Evolutionary conservation across 345 rosid genomes (phyloP).

Genomic region (Mangifera indica): DNA sequence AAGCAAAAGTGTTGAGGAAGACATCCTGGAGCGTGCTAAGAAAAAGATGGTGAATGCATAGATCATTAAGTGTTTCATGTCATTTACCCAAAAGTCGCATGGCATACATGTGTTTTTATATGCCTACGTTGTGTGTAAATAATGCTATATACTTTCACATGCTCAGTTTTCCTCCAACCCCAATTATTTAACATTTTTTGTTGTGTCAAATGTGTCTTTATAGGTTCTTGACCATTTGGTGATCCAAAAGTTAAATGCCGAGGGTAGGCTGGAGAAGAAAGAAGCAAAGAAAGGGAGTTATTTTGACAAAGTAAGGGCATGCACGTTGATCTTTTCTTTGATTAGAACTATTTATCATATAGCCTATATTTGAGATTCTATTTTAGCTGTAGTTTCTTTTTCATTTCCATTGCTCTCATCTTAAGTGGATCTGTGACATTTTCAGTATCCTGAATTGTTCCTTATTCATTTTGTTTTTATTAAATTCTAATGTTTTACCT

Average conservation of each 20-base stretch:
- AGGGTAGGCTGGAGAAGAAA: constrained; percentile 98
- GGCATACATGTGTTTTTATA: not conserved
- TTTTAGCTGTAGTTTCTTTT: not conserved
- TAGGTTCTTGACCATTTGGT: constrained; percentile 99
- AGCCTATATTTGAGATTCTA: constrained; percentile 2
- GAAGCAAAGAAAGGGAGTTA: constrained; percentile 85
- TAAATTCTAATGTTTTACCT: not conserved
- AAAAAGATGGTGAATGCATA: constrained; percentile 78
- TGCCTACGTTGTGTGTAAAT: not conserved
- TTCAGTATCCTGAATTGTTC: not conserved
- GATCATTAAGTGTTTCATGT: constrained; percentile 10
- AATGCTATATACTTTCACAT: constrained; percentile 3
- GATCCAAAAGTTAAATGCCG: constrained; percentile 97
- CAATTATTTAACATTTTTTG: constrained; percentile 13
- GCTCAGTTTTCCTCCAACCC: not conserved
- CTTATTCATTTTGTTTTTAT: constrained; percentile 1
- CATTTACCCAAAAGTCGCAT: constrained; percentile 5
- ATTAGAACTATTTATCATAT: not conserved
- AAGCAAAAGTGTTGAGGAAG: constrained; percentile 99
- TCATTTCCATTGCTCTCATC: not conserved
- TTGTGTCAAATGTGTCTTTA: constrained; percentile 21
- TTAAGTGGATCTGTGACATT: not conserved
- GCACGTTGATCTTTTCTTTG: not conserved
- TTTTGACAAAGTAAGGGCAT: constrained; percentile 82
- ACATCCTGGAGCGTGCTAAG: constrained; percentile 96